phyloP scores from a whole-genome alignment of 2,329 filamentous ascomycete species.

The Diaporthe caulivora region DNA sequence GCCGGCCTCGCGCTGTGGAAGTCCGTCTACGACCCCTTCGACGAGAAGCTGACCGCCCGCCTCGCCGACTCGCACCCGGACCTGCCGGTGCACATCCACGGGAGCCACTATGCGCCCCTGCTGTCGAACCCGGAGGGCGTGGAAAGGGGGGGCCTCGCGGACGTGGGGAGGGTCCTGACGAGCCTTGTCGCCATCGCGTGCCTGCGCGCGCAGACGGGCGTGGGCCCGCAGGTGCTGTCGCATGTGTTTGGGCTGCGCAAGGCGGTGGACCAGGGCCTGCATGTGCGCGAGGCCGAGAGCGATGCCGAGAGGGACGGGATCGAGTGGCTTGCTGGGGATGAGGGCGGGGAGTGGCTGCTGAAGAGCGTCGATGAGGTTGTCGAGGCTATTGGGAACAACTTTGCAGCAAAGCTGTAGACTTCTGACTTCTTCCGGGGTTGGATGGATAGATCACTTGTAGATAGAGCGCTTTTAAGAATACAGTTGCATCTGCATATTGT shows the following conservation, averaged over 20 bases:
- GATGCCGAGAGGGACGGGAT: slow-evolving; percentile 49
- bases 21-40: slow-evolving; percentile 81
- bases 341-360: slow-evolving; percentile 62
- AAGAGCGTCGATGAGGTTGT: slow-evolving; percentile 58
- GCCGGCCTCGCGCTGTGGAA: slow-evolving; percentile 80
- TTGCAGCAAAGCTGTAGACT: slow-evolving; percentile 50
- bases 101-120: slow-evolving; percentile 79
- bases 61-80: slow-evolving; percentile 84
- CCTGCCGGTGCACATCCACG: slow-evolving; percentile 82
- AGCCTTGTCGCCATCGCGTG: slow-evolving; percentile 81
- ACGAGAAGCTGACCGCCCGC: slow-evolving; percentile 77
- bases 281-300: slow-evolving; percentile 44
- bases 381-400: slow-evolving; percentile 59
- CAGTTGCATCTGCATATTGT: background rate
- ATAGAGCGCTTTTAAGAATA: background rate
- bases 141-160: slow-evolving; percentile 57
- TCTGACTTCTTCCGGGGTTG: background rate
- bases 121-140: slow-evolving; percentile 74
- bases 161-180: slow-evolving; percentile 78
- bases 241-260: slow-evolving; percentile 87
- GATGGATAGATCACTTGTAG: background rate
- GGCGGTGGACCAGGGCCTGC: slow-evolving; percentile 64
- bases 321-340: slow-evolving; percentile 59
- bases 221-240: slow-evolving; percentile 84
- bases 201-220: slow-evolving; percentile 82